Conservation (phyloP, 2,329 filamentous ascomycete species). For the Pseudophaeomoniella oleicola region DNA sequence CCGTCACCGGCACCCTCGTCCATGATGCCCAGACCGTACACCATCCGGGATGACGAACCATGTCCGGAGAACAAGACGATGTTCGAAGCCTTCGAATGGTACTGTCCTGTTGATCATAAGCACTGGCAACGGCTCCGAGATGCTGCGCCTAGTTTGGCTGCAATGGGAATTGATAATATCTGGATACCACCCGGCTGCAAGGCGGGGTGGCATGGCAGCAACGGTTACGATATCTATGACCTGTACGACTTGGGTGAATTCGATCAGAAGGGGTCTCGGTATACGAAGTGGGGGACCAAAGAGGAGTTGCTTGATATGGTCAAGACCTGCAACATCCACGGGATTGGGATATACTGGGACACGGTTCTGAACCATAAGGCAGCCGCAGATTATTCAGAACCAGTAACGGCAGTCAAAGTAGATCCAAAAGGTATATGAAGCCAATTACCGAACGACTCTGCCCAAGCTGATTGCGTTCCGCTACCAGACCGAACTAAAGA, state of each 20-base stretch:
- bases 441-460: neutral
- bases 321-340: conserved; percentile 34
- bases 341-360: conserved; percentile 51
- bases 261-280: conserved; percentile 48
- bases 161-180: conserved; percentile 45
- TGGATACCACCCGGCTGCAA: conserved; percentile 64
- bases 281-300: conserved; percentile 56
- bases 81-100: conserved; percentile 62
- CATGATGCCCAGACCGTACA: neutral
- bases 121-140: conserved; percentile 47
- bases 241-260: conserved; percentile 59
- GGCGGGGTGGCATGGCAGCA: conserved; percentile 39
- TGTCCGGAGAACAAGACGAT: conserved; percentile 38
- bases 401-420: conserved; percentile 48
- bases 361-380: conserved; percentile 61
- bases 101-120: conserved; percentile 35
- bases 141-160: conserved; percentile 38
- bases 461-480: neutral
- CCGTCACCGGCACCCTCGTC: neutral
- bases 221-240: conserved; percentile 58
- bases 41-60: neutral
- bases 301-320: conserved; percentile 43
- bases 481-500: conserved; percentile 38
- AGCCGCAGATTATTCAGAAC: conserved; percentile 51
- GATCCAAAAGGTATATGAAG: conserved; percentile 30